These are phyloP conservation scores for Malus asiatica DNA, from an alignment of 306 rosid genomes.

Conservation along the genomic window DNA sequence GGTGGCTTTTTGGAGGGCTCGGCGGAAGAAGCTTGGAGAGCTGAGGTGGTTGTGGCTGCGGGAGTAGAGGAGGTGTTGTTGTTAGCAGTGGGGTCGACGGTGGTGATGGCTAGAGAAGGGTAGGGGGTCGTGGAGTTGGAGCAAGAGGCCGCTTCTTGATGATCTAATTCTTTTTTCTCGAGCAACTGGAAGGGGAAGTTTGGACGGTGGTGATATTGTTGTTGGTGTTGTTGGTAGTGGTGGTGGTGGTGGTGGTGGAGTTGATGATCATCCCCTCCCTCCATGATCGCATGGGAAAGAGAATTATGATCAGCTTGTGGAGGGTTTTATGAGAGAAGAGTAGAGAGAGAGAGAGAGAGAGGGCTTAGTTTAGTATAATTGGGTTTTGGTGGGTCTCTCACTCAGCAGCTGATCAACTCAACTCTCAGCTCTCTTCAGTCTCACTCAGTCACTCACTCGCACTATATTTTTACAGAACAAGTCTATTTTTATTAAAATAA, in stretches of 20 bases:
- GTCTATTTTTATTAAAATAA: neutral
- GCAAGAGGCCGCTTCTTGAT: conserved; percentile 49
- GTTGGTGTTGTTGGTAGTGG: conserved; percentile 14
- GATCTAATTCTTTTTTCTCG: conserved; percentile 64
- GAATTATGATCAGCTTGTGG: neutral
- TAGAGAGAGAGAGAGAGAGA: too few species aligned
- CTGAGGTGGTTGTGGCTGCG: neutral
- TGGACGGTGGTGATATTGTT: conserved; percentile 46
- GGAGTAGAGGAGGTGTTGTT: conserved; percentile 6
- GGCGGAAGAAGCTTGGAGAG: neutral
- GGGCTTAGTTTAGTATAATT: conserved; percentile 9
- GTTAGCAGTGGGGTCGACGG: conserved; percentile 13
- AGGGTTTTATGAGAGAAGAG: conserved; percentile 6
- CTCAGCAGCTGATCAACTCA: neutral
- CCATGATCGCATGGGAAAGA: conserved; percentile 70
- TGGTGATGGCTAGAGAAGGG: conserved; percentile 15
- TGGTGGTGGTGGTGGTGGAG: conserved; percentile 50
- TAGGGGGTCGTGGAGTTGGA: conserved; percentile 35
- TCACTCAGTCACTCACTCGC: neutral
- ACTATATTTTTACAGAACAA: neutral
- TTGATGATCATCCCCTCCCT: conserved; percentile 65
- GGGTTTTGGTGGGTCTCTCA: conserved; percentile 8
- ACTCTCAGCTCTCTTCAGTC: neutral
- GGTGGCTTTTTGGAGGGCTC: conserved; percentile 62
- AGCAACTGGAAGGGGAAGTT: conserved; percentile 82